Conservation (phyloP, 148 eudicot genomes). For the Rhododendron kiyosumense region DNA sequence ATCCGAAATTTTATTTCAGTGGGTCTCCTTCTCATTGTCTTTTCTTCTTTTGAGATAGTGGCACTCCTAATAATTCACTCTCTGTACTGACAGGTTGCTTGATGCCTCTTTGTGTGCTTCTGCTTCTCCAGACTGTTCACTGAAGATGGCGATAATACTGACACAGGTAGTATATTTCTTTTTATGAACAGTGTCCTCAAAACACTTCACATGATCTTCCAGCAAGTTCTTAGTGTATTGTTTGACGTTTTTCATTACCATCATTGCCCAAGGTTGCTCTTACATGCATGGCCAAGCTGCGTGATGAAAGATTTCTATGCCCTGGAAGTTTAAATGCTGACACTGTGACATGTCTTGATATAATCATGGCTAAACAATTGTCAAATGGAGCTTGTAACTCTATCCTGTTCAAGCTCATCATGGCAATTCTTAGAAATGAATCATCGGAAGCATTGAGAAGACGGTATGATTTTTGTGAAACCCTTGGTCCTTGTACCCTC, state of each 20-base stretch:
- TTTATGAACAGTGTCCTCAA: not conserved
- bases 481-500: not conserved
- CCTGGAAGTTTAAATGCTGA: conserved; percentile 68
- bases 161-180: conserved; percentile 52
- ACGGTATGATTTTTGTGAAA: conserved; percentile 51
- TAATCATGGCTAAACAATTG: conserved; percentile 72
- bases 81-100: conserved; percentile 55
- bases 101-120: conserved; percentile 82
- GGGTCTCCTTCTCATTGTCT: conserved; percentile 21
- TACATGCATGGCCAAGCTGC: conserved; percentile 94
- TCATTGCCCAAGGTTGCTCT: conserved; percentile 58
- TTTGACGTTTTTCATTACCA: conserved; percentile 11
- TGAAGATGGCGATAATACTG: conserved; percentile 81
- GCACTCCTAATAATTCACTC: not conserved
- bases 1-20: conserved; percentile 86
- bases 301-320: conserved; percentile 72
- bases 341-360: conserved; percentile 70
- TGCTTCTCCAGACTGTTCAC: conserved; percentile 83
- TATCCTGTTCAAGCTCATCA: conserved; percentile 73
- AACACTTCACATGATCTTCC: not conserved
- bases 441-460: conserved; percentile 92
- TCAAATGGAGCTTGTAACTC: conserved; percentile 89
- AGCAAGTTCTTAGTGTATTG: not conserved
- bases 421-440: conserved; percentile 76
- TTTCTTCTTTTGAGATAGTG: conserved; percentile 2